Percentiles rank a stretch among this genome's conserved stretches.
Conservation (phyloP, 106 monocot species). For the Allium fistulosum region DNA sequence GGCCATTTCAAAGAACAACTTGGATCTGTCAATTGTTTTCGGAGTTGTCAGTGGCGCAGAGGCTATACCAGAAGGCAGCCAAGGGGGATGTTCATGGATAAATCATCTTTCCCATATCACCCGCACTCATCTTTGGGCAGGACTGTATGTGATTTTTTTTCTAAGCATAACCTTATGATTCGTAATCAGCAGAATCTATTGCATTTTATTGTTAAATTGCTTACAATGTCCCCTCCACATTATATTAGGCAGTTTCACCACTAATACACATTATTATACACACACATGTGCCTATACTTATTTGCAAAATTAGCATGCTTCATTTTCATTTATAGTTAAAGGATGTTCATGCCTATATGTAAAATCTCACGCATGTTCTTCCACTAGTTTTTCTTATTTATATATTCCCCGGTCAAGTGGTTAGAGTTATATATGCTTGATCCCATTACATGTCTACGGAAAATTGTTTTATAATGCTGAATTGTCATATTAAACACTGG, state of each 20-base stretch:
- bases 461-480: no score
- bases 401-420: no score
- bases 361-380: no score
- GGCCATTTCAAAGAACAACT: neutral
- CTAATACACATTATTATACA: slow-evolving; percentile 1
- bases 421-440: no score
- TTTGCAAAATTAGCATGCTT: neutral
- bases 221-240: no score
- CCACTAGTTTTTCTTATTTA: no score
- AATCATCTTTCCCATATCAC: slow-evolving; percentile 19
- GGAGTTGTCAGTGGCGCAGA: neutral
- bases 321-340: neutral
- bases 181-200: neutral
- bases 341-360: no score
- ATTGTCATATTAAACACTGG: no score
- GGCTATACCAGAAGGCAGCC: slow-evolving; percentile 7
- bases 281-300: neutral
- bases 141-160: slow-evolving; percentile 27
- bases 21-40: slow-evolving; percentile 27
- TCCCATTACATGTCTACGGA: no score
- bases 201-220: neutral
- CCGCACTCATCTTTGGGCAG: slow-evolving; percentile 18
- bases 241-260: neutral
- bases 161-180: neutral
- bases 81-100: slow-evolving; percentile 20